These are phyloP conservation scores for Pyronema domesticum DNA, from an alignment of 495 filamentous ascomycete genomes.

Conservation along the genomic window DNA sequence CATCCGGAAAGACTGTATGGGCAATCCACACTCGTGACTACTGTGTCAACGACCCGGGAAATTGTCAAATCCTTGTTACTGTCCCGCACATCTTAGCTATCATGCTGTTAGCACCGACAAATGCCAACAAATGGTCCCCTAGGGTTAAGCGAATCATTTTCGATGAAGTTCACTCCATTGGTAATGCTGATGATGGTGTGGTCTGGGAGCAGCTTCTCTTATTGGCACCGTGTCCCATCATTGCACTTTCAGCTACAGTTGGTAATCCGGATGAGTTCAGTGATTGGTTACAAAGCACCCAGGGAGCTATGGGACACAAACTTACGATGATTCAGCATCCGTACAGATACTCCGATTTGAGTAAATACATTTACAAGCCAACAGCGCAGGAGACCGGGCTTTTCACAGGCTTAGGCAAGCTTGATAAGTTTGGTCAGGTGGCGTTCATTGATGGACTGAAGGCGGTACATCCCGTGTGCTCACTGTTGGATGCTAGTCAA, in stretches of 20 bases:
- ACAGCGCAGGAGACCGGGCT: constrained; percentile 1
- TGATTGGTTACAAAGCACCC: constrained; percentile 45
- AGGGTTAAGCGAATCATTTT: constrained; percentile 59
- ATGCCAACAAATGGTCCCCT: constrained; percentile 46
- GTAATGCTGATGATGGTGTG: constrained; percentile 57
- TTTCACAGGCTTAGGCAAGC: constrained; percentile 39
- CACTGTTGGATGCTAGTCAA: constrained; percentile 39
- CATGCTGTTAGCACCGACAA: constrained; percentile 51
- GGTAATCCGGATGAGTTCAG: constrained; percentile 57
- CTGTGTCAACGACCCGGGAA: constrained; percentile 48
- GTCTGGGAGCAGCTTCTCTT: constrained; percentile 69
- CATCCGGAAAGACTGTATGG: constrained; percentile 50
- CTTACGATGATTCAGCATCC: constrained; percentile 47
- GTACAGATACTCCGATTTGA: constrained; percentile 53
- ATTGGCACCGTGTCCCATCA: constrained; percentile 56
- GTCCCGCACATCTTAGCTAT: constrained; percentile 64
- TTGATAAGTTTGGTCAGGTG: constrained; percentile 26
- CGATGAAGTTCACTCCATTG: constrained; percentile 70
- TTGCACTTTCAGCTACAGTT: constrained; percentile 64
- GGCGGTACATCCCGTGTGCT: constrained; percentile 46
- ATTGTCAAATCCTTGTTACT: constrained; percentile 59
- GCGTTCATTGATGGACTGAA: constrained; percentile 7
- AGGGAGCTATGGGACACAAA: constrained; percentile 35
- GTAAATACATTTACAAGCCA: constrained; percentile 47
- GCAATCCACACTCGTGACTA: constrained; percentile 61